A percentile compares a stretch with the other conserved stretches of the same genome.
Evolutionary conservation across 257 asterid genomes (phyloP).

Genomic region (Fraxinus excelsior): DNA sequence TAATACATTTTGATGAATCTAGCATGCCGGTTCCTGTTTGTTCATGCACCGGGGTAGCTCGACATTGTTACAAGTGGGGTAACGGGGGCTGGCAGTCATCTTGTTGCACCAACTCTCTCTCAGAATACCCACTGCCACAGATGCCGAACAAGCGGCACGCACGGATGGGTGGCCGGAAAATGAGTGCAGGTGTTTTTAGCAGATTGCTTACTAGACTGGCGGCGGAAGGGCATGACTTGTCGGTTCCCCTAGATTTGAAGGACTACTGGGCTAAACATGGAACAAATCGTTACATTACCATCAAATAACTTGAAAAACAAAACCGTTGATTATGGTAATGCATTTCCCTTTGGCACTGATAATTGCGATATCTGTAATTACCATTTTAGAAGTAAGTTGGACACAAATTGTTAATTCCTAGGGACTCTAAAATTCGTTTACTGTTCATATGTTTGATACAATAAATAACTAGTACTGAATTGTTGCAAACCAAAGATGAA

Average conservation of each 20-base stretch:
- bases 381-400: not conserved
- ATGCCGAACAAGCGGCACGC: conserved; percentile 69
- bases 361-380: not conserved
- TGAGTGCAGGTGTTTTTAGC: conserved; percentile 74
- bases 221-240: conserved; percentile 54
- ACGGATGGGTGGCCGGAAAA: conserved; percentile 73
- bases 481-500: too few species aligned
- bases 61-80: conserved; percentile 84
- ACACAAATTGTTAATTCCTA: not conserved
- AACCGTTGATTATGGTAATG: not conserved
- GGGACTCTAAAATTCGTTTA: conserved; percentile 1
- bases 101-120: conserved; percentile 74
- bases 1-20: conserved; percentile 53
- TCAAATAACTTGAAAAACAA: conserved; percentile 39
- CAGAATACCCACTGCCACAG: conserved; percentile 69
- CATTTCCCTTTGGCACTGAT: not conserved
- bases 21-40: conserved; percentile 73
- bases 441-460: conserved; percentile 13
- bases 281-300: conserved; percentile 72
- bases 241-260: conserved; percentile 59
- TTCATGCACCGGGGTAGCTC: conserved; percentile 67
- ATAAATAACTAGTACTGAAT: too few species aligned
- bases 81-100: conserved; percentile 91
- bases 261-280: conserved; percentile 88
- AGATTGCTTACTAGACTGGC: conserved; percentile 68